Conservation (phyloP, 176 grass and related monocot species). For the Areca catechu region DNA sequence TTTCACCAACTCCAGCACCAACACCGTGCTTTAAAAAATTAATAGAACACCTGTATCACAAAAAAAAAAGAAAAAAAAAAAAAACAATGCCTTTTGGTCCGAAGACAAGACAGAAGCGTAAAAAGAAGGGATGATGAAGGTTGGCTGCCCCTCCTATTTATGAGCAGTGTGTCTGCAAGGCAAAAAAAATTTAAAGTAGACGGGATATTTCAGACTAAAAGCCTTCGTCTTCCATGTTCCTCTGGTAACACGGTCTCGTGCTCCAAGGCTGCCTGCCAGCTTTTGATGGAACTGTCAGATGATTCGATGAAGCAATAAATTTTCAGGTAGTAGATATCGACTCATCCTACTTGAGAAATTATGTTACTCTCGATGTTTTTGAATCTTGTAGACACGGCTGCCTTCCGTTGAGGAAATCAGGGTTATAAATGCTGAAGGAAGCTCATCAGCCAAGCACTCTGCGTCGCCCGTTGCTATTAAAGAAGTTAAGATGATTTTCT, state of each 20-base stretch:
- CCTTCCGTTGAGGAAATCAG: too few relatives aligned
- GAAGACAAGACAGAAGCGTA: neutral
- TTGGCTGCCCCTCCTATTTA: neutral
- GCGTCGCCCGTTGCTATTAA: conserved; percentile 1
- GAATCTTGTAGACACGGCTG: neutral
- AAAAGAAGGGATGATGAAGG: neutral
- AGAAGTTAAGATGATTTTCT: neutral
- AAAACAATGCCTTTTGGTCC: neutral
- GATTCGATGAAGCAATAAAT: neutral
- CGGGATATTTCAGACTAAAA: neutral
- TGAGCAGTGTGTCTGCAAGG: neutral
- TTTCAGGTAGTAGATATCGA: neutral
- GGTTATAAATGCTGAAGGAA: too few relatives aligned
- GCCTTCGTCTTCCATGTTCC: neutral
- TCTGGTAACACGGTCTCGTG: neutral
- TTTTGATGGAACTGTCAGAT: neutral
- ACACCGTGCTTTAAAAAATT: neutral
- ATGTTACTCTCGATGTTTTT: neutral
- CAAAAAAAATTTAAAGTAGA: neutral
- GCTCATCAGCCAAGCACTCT: neutral
- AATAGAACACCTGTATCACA: too few relatives aligned
- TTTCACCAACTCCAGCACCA: too few relatives aligned
- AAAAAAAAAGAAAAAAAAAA: too few relatives aligned
- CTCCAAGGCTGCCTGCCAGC: neutral
- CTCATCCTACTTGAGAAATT: neutral